Evolutionary conservation across 148 eudicot genomes (phyloP).

Genomic region (Camellia lanceoleosa): DNA sequence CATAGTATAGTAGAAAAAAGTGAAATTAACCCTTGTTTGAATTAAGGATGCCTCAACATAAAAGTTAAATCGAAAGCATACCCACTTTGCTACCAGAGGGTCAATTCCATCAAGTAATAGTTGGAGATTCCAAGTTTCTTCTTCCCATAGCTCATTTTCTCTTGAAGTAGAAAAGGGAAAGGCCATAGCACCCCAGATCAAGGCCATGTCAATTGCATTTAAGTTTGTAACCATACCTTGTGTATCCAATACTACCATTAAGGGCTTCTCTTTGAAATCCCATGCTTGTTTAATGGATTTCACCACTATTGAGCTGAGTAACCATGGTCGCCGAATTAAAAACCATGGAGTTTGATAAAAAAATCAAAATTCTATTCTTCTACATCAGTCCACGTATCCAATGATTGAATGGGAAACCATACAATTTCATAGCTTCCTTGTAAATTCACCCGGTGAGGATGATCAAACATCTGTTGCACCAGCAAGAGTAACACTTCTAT

Average conservation of each 20-base stretch:
- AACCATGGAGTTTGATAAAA: conserved; percentile 64
- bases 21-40: too few species aligned
- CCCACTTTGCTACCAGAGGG: conserved; percentile 47
- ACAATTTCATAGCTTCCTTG: conserved; percentile 40
- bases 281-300: conserved; percentile 48
- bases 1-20: too few species aligned
- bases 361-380: conserved; percentile 35
- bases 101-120: conserved; percentile 43
- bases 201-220: conserved; percentile 59
- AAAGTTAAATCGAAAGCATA: conserved; percentile 29
- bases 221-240: conserved; percentile 44
- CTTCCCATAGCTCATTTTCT: conserved; percentile 66
- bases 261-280: conserved; percentile 45
- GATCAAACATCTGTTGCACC: conserved; percentile 47
- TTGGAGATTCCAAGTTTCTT: conserved; percentile 37
- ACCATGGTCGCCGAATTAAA: conserved; percentile 56
- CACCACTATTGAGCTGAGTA: conserved; percentile 37
- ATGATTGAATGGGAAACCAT: conserved; percentile 58
- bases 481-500: conserved; percentile 44
- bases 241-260: conserved; percentile 63
- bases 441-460: conserved; percentile 23
- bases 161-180: conserved; percentile 58
- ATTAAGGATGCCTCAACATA: not conserved
- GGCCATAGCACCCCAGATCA: conserved; percentile 67
- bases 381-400: conserved; percentile 39